Percentiles rank a stretch among this genome's conserved stretches.
These are phyloP conservation scores for Fonsecaea monophora DNA, from an alignment of 2,329 filamentous ascomycete genomes.

Conservation along the genomic window DNA sequence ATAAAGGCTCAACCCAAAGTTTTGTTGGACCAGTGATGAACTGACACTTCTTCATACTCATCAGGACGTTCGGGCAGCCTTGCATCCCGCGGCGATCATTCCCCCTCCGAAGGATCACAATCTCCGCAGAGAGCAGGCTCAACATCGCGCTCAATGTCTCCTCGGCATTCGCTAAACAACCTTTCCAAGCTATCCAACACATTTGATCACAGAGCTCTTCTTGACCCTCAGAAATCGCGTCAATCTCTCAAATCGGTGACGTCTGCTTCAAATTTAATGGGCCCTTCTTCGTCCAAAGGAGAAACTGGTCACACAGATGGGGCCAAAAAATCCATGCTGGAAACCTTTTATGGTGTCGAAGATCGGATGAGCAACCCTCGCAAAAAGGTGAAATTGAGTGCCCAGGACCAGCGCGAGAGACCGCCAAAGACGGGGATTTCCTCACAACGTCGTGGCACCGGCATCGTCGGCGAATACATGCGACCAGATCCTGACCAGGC, in stretches of 20 bases:
- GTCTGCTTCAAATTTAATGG: neutral
- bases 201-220: constrained; percentile 18
- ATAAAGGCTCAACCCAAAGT: neutral
- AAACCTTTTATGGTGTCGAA: constrained; percentile 76
- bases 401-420: constrained; percentile 38
- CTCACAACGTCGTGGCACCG: constrained; percentile 59
- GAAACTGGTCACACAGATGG: constrained; percentile 15
- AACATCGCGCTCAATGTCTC: neutral
- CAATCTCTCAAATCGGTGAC: neutral
- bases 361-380: constrained; percentile 66
- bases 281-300: neutral
- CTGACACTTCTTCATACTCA: neutral
- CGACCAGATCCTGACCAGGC: constrained; percentile 62
- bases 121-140: neutral
- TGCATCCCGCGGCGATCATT: neutral
- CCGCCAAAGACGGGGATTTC: constrained; percentile 12
- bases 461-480: constrained; percentile 69
- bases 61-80: neutral
- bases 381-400: constrained; percentile 68
- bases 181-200: neutral
- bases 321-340: constrained; percentile 63
- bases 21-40: neutral
- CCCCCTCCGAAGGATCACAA: constrained; percentile 15
- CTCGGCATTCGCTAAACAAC: neutral
- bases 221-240: constrained; percentile 13